Evolutionary conservation across 2,329 filamentous ascomycete species (phyloP), one percentile per base, ranked within the genome.

Genomic region (Trichoderma simmonsii): DNA sequence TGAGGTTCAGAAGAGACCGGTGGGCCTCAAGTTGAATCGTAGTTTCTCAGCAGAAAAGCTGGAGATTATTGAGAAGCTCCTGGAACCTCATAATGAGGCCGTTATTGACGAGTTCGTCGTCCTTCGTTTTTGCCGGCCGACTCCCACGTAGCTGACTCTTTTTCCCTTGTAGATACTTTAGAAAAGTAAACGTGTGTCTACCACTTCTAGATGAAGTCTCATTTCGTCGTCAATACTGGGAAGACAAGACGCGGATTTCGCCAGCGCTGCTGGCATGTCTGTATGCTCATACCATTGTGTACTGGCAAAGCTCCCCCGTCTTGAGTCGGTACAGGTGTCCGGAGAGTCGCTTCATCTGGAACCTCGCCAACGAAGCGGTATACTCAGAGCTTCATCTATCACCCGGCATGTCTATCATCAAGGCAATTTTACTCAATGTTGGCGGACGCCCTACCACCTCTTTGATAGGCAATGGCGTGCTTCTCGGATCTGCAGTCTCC

Each of bases 311-410:
- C 67, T 85, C 84, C 0, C 81, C 82, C 0, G 78, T 81, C 4
- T 77, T 86, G 3, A 79, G 81, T 5, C 79, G 79, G 6, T 83
- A 86, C 71, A 83, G 85, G 5, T 83, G 85, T 62, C 88, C 89
- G 0, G 88, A 91, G 75, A 82, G 84, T 54, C 85, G 88, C 59
- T 91, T 89, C 76, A 85, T 88, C 9, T 90, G 90, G 84, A 91
- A 91, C 72, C 83, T 89, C 72, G 88, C 88, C 7, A 87, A 86
- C 24, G 87, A 88, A 67, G 87, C 88, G 1, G 81, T 90, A 3
- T 88, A 89, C 73, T 88, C 86, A 0, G 88, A 91, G 72, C 85
- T 90, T 7, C 85, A 88, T 64, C 83, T 88, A 1, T 86, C 86
- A 0, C 89, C 88, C 0, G 87, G 88, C 1, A 81, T 90, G 57